Evolutionary conservation across 2,329 filamentous ascomycete species (phyloP).

Genomic region (Mycosphaerella arachidis): DNA sequence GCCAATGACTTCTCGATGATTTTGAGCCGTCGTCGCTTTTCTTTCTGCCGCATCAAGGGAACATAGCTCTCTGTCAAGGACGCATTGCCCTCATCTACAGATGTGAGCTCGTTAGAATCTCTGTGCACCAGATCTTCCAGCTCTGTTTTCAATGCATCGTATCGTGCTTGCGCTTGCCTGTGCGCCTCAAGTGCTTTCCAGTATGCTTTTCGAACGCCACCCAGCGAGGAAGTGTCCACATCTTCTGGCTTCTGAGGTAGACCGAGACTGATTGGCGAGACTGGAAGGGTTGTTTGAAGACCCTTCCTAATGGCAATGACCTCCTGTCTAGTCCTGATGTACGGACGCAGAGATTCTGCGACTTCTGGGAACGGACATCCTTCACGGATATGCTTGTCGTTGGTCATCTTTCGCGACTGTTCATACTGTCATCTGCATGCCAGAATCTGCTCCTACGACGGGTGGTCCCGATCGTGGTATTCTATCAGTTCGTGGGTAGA

Average conservation of each 20-base stretch:
- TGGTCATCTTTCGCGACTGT: too few relatives aligned
- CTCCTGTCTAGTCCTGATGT: constrained; percentile 29
- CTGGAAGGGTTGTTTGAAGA: constrained; percentile 25
- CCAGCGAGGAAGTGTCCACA: constrained; percentile 17
- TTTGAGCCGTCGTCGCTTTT: constrained; percentile 27
- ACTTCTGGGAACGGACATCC: constrained; percentile 28
- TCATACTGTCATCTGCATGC: too few relatives aligned
- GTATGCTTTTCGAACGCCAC: constrained; percentile 31
- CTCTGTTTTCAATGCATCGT: constrained; percentile 29
- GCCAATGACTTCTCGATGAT: constrained; percentile 24
- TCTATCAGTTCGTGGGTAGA: too few relatives aligned
- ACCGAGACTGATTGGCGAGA: constrained; percentile 13
- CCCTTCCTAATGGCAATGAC: constrained; percentile 24
- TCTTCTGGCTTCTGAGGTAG: not conserved
- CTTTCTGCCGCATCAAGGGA: constrained; percentile 25
- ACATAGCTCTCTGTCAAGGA: constrained; percentile 21
- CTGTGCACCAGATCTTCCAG: constrained; percentile 17
- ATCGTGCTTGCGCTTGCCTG: constrained; percentile 25
- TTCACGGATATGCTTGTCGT: not conserved
- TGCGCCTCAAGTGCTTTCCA: constrained; percentile 29
- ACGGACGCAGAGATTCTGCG: constrained; percentile 27
- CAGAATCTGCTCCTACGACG: too few relatives aligned
- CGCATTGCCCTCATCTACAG: not conserved
- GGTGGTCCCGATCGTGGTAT: too few relatives aligned
- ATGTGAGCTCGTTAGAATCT: not conserved